Evolutionary conservation across 2,329 filamentous ascomycete species (phyloP).

Genomic region (Xylaria hypoxylon): DNA sequence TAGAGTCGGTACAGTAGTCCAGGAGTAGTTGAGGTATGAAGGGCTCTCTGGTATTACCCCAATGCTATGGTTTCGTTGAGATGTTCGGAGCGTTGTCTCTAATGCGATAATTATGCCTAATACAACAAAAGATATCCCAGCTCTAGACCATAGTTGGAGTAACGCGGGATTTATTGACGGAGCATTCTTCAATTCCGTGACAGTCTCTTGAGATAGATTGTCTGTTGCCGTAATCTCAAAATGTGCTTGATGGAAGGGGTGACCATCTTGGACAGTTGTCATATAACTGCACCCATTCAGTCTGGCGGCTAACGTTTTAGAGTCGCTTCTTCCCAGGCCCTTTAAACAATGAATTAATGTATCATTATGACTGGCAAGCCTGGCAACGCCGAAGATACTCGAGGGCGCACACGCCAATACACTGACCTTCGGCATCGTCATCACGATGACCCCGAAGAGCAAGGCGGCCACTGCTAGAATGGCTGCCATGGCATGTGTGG

Average conservation of each 20-base stretch:
- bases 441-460: background rate
- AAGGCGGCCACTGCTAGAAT: background rate
- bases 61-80: slow-evolving; percentile 8
- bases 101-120: slow-evolving; percentile 7
- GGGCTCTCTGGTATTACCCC: background rate
- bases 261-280: slow-evolving; percentile 2
- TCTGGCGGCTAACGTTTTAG: background rate
- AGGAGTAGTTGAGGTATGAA: slow-evolving; percentile 8
- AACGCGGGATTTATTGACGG: background rate
- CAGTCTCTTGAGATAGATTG: background rate
- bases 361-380: background rate
- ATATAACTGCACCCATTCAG: slow-evolving; percentile 3
- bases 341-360: background rate
- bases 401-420: slow-evolving; percentile 2
- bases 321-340: background rate
- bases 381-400: background rate
- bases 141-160: slow-evolving; percentile 1
- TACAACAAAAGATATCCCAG: background rate
- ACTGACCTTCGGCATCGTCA: background rate
- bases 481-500: slow-evolving; percentile 6
- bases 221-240: slow-evolving; percentile 7
- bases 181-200: background rate
- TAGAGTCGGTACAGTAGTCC: slow-evolving; percentile 9
- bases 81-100: background rate
- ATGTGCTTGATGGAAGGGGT: slow-evolving; percentile 4